A percentile compares a stretch with the other conserved stretches of the same genome.
phyloP scores from a whole-genome alignment of 345 rosid genomes.

The Camelina hispida region DNA sequence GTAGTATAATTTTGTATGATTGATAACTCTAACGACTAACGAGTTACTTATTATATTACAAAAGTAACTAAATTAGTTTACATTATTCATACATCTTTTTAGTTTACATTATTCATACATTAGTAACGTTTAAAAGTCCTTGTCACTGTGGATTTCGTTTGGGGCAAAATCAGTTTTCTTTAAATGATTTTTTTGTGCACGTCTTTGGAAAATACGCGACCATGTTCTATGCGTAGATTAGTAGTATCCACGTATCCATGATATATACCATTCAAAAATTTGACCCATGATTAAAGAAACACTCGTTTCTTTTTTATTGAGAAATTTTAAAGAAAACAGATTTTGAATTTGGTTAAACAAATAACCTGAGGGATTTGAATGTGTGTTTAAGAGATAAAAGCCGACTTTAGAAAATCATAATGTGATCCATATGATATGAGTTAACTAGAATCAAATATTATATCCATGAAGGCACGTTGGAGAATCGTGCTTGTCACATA shows the following conservation, averaged over 20 bases:
- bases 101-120: conserved; percentile 5
- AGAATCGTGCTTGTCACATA: conserved; percentile 39
- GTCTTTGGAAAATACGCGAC: conserved; percentile 16
- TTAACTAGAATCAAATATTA: conserved; percentile 18
- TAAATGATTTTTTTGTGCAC: conserved; percentile 23
- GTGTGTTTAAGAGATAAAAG: not conserved
- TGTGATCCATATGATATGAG: not conserved
- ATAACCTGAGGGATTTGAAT: not conserved
- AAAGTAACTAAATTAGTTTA: not conserved
- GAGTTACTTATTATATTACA: no score
- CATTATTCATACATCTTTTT: conserved; percentile 2
- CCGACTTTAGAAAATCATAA: conserved; percentile 12
- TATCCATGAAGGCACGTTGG: conserved; percentile 33
- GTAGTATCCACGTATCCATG: conserved; percentile 29
- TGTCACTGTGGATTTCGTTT: conserved; percentile 38
- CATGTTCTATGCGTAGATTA: conserved; percentile 27
- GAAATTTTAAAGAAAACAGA: not conserved
- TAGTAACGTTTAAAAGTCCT: conserved; percentile 8
- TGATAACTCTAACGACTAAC: no score
- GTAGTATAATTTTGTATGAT: no score
- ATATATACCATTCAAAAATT: conserved; percentile 4
- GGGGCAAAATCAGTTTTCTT: conserved; percentile 15
- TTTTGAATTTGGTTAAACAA: not conserved
- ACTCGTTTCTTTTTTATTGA: not conserved
- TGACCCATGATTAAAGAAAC: not conserved